Base-by-base conservation (phyloP, 441 rosid genomes). In the Eruca vesicaria region DNA sequence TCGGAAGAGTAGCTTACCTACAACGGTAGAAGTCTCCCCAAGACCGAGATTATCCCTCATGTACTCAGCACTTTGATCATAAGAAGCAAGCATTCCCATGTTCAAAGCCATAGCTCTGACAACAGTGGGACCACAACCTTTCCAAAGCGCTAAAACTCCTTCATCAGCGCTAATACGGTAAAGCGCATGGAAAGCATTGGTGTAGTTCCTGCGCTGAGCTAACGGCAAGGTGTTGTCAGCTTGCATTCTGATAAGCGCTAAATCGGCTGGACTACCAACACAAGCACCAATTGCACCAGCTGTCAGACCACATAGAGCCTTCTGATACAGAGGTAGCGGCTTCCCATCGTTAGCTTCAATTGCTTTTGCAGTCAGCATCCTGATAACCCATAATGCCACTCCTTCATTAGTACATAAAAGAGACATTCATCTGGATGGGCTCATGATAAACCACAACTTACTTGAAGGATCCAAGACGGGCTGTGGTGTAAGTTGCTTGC, bases 41-140 rank as follows among this genome's bases (percentile, higher is more conserved):
- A 87, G 43, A 60, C 95, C 97, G 19, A 74, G 66, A 31, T 85
- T 67, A 81, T 93, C 99, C 80, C 84, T 91, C 86, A 80, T 89
- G 75, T 91, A 90, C 70, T 93, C 98, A 53, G 93, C 94, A 86
- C 88, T 84, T 80, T 93, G 99, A 79, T 93, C 98, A 72, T 96
- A 96, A 48, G 99, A 96, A 12, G 99, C 98, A 84, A 96, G 98
- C 99, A 96, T 93, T 62, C 98, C 99, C 99, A 96, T 96, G 93
- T 96, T 96, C 90, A 96, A 80, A 28, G 97, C 99, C 99, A 96
- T 96, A 1, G 99, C 98, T 80, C 98, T 87, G 59, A 91, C 97
- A 19, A 91, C 98, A 32, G 98, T 93, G 2, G 99, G 98, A 18
- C 97, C 99, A 26, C 98, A 97, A 35, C 99, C 99, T 89, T 96